Evolutionary conservation across 495 filamentous ascomycete genomes (phyloP).

Genomic region (Aspergillus campestris): DNA sequence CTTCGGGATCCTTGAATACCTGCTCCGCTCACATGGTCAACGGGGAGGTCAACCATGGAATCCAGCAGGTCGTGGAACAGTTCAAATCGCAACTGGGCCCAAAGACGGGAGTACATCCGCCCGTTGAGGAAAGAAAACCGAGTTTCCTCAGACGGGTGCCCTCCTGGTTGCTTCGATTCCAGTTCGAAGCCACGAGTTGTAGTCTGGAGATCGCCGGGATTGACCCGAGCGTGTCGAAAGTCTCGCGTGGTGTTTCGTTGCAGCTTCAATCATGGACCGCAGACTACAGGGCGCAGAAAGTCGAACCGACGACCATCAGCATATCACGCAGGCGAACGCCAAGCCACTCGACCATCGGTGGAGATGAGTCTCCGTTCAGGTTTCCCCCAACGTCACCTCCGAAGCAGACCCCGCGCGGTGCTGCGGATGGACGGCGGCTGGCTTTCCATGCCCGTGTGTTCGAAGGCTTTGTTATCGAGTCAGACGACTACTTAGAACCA

Average conservation of each 20-base stretch:
- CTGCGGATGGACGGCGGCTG: conserved; percentile 77
- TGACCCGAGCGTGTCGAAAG: conserved; percentile 68
- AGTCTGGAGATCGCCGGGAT: conserved; percentile 85
- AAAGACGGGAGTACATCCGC: conserved; percentile 48
- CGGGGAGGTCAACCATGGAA: conserved; percentile 81
- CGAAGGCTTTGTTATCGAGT: conserved; percentile 84
- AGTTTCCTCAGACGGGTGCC: conserved; percentile 75
- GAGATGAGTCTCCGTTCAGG: conserved; percentile 40
- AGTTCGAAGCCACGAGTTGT: conserved; percentile 80
- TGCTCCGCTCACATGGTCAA: conserved; percentile 85
- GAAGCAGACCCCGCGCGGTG: conserved; percentile 43
- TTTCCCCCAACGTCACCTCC: conserved; percentile 55
- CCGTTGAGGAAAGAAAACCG: conserved; percentile 37
- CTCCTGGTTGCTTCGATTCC: conserved; percentile 73
- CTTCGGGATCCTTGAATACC: conserved; percentile 71
- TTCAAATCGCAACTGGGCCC: conserved; percentile 56
- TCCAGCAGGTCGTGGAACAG: conserved; percentile 84
- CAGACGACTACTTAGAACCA: conserved; percentile 69
- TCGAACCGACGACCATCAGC: conserved; percentile 53
- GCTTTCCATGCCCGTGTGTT: conserved; percentile 72
- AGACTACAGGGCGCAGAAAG: conserved; percentile 78
- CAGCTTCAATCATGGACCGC: conserved; percentile 86
- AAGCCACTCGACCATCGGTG: conserved; percentile 44
- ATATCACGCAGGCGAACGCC: conserved; percentile 46
- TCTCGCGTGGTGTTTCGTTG: conserved; percentile 70